These are phyloP conservation scores for Erodium moschatum DNA, from an alignment of 441 rosid species.

Conservation along the genomic window DNA sequence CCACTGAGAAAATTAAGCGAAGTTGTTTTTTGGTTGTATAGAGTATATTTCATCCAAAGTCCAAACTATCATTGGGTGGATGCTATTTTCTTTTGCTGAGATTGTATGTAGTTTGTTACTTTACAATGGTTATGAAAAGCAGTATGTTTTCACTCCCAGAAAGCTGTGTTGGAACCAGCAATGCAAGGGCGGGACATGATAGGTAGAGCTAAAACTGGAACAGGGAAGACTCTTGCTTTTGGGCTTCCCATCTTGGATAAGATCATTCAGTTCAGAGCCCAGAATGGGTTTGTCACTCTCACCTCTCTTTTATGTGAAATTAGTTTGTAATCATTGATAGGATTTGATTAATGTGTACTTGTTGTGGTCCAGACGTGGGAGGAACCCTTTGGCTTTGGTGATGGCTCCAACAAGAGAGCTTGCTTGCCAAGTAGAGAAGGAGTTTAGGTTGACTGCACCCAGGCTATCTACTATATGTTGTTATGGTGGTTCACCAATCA, in stretches of 20 bases:
- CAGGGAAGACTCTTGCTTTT: slow-evolving; percentile 95
- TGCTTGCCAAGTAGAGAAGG: slow-evolving; percentile 86
- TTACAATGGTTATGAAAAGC: not conserved
- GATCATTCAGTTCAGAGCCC: slow-evolving; percentile 61
- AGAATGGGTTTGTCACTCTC: slow-evolving; percentile 60
- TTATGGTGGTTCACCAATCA: slow-evolving; percentile 83
- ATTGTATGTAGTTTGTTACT: not conserved
- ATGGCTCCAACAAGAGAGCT: slow-evolving; percentile 97
- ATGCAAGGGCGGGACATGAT: slow-evolving; percentile 88
- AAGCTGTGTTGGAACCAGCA: slow-evolving; percentile 87
- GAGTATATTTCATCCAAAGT: not conserved
- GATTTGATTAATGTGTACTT: not conserved
- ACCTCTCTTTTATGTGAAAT: not conserved
- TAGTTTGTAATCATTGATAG: not conserved
- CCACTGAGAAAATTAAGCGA: not conserved
- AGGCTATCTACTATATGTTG: slow-evolving; percentile 71
- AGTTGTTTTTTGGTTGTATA: not conserved
- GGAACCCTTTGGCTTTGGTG: slow-evolving; percentile 77
- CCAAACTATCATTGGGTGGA: not conserved
- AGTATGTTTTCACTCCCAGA: slow-evolving; percentile 25
- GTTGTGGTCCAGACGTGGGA: slow-evolving; percentile 50
- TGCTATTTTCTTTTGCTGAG: not conserved
- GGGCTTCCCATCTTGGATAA: slow-evolving; percentile 81
- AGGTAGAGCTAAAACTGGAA: slow-evolving; percentile 93
- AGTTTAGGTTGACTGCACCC: slow-evolving; percentile 70